Conservation (phyloP, 1,284 basidiomycete species). For the Dichomitus squalens region DNA sequence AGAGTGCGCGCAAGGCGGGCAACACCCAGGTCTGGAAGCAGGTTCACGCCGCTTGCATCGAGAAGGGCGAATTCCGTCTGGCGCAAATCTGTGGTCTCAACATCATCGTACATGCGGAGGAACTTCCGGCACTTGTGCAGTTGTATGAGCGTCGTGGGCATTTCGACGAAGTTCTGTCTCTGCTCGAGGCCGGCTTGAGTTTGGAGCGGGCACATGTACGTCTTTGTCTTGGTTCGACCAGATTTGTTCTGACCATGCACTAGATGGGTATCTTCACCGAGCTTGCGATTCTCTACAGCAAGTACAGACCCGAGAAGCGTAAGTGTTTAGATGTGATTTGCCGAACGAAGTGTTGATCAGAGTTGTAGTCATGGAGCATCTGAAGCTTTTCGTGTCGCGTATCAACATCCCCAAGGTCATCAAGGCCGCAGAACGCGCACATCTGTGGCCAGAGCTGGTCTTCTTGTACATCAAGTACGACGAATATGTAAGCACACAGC, state of each 20-base stretch:
- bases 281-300: conserved; percentile 93
- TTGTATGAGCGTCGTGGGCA: conserved; percentile 92
- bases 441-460: conserved; percentile 98
- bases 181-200: conserved; percentile 94
- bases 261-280: conserved; percentile 94
- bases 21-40: conserved; percentile 99
- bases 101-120: conserved; percentile 94
- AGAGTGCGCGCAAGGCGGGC: conserved; percentile 97
- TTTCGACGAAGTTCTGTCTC: conserved; percentile 91
- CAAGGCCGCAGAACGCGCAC: conserved; percentile 93
- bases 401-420: conserved; percentile 96
- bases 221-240: background rate
- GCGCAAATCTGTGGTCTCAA: conserved; percentile 99
- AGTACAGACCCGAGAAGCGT: conserved; percentile 95
- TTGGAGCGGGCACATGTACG: conserved; percentile 92
- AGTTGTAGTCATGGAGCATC: conserved; percentile 90
- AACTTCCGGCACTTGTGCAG: conserved; percentile 80
- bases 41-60: conserved; percentile 97
- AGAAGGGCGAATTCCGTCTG: conserved; percentile 95
- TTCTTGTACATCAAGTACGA: conserved; percentile 99
- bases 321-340: conserved; percentile 34
- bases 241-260: conserved; percentile 2
- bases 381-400: conserved; percentile 96
- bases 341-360: background rate
- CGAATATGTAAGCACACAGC: conserved; percentile 72